A percentile compares a stretch with the other conserved stretches of the same genome.
These are phyloP conservation scores for Populus trichocarpa DNA, from an alignment of 441 rosid genomes.

Conservation along the genomic window DNA sequence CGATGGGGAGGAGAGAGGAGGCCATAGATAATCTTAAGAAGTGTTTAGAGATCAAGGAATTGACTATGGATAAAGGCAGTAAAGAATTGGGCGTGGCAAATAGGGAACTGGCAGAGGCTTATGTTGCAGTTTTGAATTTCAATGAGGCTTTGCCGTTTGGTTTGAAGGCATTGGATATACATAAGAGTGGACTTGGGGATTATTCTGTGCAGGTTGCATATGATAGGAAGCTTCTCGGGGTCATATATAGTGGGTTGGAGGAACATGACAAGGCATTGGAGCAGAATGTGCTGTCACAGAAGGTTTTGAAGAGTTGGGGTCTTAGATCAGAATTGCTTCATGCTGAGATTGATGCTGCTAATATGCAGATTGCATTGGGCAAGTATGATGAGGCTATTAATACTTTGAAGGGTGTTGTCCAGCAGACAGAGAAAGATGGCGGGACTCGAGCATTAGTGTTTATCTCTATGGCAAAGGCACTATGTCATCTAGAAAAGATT, in stretches of 20 bases:
- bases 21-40: constrained; percentile 70
- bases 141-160: constrained; percentile 75
- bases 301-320: constrained; percentile 84
- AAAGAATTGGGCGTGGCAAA: constrained; percentile 72
- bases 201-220: constrained; percentile 86
- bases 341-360: constrained; percentile 83
- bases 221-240: constrained; percentile 82
- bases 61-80: constrained; percentile 65
- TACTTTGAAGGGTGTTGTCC: constrained; percentile 56
- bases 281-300: constrained; percentile 73
- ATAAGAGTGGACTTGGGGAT: constrained; percentile 60
- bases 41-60: constrained; percentile 74
- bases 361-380: constrained; percentile 83
- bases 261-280: constrained; percentile 83
- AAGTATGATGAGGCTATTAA: constrained; percentile 69
- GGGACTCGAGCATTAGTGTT: constrained; percentile 69
- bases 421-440: constrained; percentile 70
- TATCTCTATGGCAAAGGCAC: constrained; percentile 86
- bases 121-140: constrained; percentile 77
- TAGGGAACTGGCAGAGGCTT: constrained; percentile 78
- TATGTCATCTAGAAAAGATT: constrained; percentile 57
- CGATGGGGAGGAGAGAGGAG: constrained; percentile 93
- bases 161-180: constrained; percentile 76
- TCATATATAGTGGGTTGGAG: constrained; percentile 81
- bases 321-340: constrained; percentile 64